Percentiles rank a stretch among this genome's conserved stretches.
These are phyloP conservation scores for Saccharomycopsis microspora DNA, from an alignment of 805 yeast species.

Conservation along the genomic window DNA sequence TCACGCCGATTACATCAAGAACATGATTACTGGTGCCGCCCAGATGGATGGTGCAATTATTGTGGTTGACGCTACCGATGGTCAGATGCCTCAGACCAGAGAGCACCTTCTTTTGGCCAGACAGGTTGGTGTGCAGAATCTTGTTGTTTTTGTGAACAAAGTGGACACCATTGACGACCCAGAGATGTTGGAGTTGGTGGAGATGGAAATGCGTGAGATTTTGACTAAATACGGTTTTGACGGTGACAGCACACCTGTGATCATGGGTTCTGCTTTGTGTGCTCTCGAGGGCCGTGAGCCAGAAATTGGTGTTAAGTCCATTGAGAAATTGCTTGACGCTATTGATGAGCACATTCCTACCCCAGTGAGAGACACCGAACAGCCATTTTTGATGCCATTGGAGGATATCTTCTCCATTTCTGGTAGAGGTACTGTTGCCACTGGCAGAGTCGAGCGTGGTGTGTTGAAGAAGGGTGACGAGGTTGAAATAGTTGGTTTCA, in stretches of 20 bases:
- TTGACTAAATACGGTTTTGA: constrained; percentile 87
- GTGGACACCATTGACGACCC: constrained; percentile 97
- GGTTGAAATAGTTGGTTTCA: constrained; percentile 91
- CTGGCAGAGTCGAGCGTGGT: constrained; percentile 99
- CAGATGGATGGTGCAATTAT: constrained; percentile 99
- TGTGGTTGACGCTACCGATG: constrained; percentile 98
- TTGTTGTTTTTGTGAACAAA: constrained; percentile 96
- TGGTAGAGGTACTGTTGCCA: constrained; percentile 99
- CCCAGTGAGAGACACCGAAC: constrained; percentile 90
- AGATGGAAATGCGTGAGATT: constrained; percentile 99
- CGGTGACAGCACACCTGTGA: constrained; percentile 95
- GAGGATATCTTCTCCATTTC: constrained; percentile 97
- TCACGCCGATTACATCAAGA: constrained; percentile 94
- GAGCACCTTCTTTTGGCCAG: constrained; percentile 97
- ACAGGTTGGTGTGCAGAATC: constrained; percentile 97
- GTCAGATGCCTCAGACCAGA: constrained; percentile 99
- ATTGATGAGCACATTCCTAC: constrained; percentile 94
- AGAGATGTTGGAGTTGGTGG: constrained; percentile 98
- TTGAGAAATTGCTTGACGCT: constrained; percentile 75
- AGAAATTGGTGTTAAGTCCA: constrained; percentile 85
- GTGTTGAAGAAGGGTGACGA: constrained; percentile 96
- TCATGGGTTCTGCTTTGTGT: constrained; percentile 97
- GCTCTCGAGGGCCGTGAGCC: constrained; percentile 84
- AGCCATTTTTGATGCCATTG: constrained; percentile 93
- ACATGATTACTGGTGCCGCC: constrained; percentile 97